A percentile compares a stretch with the other conserved stretches of the same genome.
phyloP scores from a whole-genome alignment of 352 stramenopile species.

The Phytophthora idaei region DNA sequence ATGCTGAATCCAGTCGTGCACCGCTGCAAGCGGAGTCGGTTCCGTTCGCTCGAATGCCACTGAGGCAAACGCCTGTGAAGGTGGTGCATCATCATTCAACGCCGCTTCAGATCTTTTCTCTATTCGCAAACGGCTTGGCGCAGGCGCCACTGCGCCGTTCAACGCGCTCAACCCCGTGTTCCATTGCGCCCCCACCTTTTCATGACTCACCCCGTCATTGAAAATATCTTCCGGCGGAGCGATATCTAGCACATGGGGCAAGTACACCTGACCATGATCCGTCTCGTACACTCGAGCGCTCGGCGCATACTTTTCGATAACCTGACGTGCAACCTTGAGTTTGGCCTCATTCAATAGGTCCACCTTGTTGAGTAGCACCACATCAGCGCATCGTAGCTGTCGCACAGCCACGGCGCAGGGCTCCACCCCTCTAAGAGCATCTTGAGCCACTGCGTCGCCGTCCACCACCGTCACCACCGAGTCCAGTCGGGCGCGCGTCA shows the following conservation, averaged over 20 bases:
- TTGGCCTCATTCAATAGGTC: slow-evolving; percentile 56
- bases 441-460: slow-evolving; percentile 65
- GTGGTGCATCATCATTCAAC: neutral
- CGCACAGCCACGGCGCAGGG: slow-evolving; percentile 54
- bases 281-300: slow-evolving; percentile 72
- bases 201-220: slow-evolving; percentile 61
- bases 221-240: slow-evolving; percentile 57
- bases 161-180: slow-evolving; percentile 47
- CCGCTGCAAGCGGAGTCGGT: slow-evolving; percentile 49
- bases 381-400: slow-evolving; percentile 74
- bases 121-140: slow-evolving; percentile 43
- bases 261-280: slow-evolving; percentile 59
- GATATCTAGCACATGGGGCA: slow-evolving; percentile 80
- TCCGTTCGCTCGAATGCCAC: slow-evolving; percentile 50
- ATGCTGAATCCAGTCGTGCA: slow-evolving; percentile 56
- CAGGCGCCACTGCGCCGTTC: slow-evolving; percentile 16
- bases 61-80: slow-evolving; percentile 42
- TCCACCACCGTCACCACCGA: slow-evolving; percentile 81
- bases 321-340: slow-evolving; percentile 30
- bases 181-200: slow-evolving; percentile 68
- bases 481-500: slow-evolving; percentile 80
- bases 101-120: slow-evolving; percentile 7
- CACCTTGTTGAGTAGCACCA: slow-evolving; percentile 86
- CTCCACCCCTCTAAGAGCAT: slow-evolving; percentile 29
- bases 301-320: slow-evolving; percentile 54